Percentiles rank a stretch among this genome's conserved stretches.
Conservation (phyloP, 441 rosid genomes). For the Populus hybrid region DNA sequence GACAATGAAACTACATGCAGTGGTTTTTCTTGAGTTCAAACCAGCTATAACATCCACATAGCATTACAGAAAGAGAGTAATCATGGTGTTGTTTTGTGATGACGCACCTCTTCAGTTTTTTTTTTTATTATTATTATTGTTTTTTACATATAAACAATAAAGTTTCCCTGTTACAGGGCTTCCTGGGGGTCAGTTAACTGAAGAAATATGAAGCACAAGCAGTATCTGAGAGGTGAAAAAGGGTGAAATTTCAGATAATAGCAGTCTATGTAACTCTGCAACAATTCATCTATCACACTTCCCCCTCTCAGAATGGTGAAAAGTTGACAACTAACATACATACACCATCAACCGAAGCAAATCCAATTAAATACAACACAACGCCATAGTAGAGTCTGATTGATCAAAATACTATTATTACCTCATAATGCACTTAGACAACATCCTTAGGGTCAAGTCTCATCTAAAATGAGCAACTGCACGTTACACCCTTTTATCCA, state of each 20-base stretch:
- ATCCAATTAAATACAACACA: background rate
- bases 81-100: background rate
- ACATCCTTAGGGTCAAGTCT: background rate
- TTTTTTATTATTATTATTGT: background rate
- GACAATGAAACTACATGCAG: background rate
- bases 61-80: background rate
- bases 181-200: background rate
- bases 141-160: background rate
- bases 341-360: background rate
- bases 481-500: background rate
- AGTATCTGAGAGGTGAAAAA: background rate
- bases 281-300: background rate
- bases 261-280: background rate
- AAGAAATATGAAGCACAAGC: background rate
- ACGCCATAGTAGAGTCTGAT: background rate
- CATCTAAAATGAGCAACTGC: background rate
- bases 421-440: background rate
- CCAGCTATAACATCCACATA: background rate
- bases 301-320: background rate
- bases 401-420: background rate
- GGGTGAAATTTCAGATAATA: background rate
- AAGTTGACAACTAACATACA: background rate
- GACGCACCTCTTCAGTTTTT: background rate
- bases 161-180: background rate
- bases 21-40: background rate